phyloP scores from a whole-genome alignment of 345 rosid species.

The Carallia pectinifolia region DNA sequence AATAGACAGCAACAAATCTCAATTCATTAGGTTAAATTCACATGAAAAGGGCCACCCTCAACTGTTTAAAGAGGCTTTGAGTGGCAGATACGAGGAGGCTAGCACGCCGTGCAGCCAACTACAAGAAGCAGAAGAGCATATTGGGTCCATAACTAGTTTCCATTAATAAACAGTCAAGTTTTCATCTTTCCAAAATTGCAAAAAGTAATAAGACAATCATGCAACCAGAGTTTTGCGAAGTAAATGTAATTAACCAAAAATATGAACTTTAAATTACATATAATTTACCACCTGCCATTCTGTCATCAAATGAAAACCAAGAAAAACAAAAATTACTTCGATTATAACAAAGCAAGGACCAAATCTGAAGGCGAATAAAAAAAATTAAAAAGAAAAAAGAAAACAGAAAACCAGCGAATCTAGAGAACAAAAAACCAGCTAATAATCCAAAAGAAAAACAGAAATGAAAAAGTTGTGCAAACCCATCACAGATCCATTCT shows the following conservation, averaged over 20 bases:
- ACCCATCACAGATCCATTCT: slow-evolving; percentile 17
- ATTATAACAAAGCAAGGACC: not conserved
- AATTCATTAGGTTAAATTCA: not conserved
- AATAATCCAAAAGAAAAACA: not conserved
- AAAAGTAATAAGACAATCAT: too few relatives aligned
- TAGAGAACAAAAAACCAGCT: not conserved
- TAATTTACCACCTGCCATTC: too few relatives aligned
- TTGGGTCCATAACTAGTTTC: not conserved
- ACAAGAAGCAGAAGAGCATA: not conserved
- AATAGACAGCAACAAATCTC: not conserved
- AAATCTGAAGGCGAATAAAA: not conserved
- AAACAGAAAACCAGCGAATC: not conserved
- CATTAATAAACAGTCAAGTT: too few relatives aligned
- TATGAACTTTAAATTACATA: too few relatives aligned
- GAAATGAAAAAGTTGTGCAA: not conserved
- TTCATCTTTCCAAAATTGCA: too few relatives aligned
- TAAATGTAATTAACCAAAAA: too few relatives aligned
- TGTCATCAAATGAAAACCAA: not conserved
- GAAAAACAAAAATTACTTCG: not conserved
- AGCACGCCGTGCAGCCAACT: not conserved
- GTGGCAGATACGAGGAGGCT: not conserved
- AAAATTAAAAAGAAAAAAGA: not conserved
- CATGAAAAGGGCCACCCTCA: not conserved
- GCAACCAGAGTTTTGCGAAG: too few relatives aligned
- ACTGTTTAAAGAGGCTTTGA: not conserved